These are phyloP conservation scores for Aspergillus biplanus DNA, from an alignment of 495 filamentous ascomycete genomes.

Conservation along the genomic window DNA sequence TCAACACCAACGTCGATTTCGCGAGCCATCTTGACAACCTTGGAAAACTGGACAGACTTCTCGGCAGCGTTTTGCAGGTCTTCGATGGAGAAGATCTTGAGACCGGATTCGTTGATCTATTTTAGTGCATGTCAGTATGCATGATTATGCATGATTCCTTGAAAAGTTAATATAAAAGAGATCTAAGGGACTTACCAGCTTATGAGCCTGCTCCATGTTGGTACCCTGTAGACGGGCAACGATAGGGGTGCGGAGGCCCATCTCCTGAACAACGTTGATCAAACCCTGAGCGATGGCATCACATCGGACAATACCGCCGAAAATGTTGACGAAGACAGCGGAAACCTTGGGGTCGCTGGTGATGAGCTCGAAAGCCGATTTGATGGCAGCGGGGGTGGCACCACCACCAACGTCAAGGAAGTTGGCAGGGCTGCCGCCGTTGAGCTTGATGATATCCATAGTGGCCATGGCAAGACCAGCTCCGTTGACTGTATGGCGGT, in stretches of 20 bases:
- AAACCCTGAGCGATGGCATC: constrained; percentile 97
- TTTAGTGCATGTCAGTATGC: constrained; percentile 18
- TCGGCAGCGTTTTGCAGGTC: constrained; percentile 96
- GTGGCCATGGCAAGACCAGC: constrained; percentile 99
- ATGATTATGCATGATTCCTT: constrained; percentile 3
- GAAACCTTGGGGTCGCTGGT: constrained; percentile 98
- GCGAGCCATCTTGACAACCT: constrained; percentile 98
- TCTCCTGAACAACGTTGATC: constrained; percentile 88
- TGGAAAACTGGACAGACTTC: constrained; percentile 97
- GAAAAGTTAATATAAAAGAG: neutral
- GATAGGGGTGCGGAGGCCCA: constrained; percentile 95
- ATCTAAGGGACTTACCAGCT: constrained; percentile 60
- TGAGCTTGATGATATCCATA: constrained; percentile 99
- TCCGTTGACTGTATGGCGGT: constrained; percentile 71
- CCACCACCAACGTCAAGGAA: constrained; percentile 98
- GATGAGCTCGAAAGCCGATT: constrained; percentile 96
- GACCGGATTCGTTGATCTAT: constrained; percentile 91
- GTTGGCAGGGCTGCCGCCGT: constrained; percentile 94
- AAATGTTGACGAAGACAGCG: constrained; percentile 99
- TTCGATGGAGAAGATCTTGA: constrained; percentile 99
- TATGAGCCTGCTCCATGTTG: constrained; percentile 95
- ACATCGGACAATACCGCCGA: constrained; percentile 97
- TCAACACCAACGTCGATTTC: constrained; percentile 98
- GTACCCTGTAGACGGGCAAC: constrained; percentile 96
- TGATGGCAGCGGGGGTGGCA: constrained; percentile 94